Conservation (phyloP, 2,329 filamentous ascomycete species). For the Cercospora brassicicola region DNA sequence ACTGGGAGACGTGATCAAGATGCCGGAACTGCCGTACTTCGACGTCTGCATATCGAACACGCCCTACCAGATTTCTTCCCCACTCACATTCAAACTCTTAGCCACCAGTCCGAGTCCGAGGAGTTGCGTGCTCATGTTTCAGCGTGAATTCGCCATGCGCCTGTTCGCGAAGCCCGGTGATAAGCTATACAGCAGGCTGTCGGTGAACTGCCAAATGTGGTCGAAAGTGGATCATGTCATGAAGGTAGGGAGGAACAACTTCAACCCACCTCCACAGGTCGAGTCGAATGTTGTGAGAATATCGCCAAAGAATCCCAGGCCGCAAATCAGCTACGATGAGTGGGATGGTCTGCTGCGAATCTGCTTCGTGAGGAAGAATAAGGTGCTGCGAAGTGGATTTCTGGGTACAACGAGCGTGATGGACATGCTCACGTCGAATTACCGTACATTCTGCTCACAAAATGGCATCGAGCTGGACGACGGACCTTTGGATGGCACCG, state of each 20-base stretch:
- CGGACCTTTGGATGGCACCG: slow-evolving; percentile 47
- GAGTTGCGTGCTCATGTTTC: slow-evolving; percentile 89
- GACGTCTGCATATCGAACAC: slow-evolving; percentile 84
- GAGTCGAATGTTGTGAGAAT: slow-evolving; percentile 89
- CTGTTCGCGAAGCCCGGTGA: slow-evolving; percentile 86
- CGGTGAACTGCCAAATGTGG: slow-evolving; percentile 93
- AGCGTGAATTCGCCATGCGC: slow-evolving; percentile 89
- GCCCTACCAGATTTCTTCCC: slow-evolving; percentile 78
- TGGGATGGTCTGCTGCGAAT: slow-evolving; percentile 88
- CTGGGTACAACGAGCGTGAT: slow-evolving; percentile 78
- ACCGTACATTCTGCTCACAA: slow-evolving; percentile 84
- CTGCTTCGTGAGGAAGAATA: slow-evolving; percentile 85
- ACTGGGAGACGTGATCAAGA: slow-evolving; percentile 89
- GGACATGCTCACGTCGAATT: slow-evolving; percentile 81
- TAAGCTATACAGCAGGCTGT: slow-evolving; percentile 83
- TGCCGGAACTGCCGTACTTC: slow-evolving; percentile 71
- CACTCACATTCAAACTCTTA: slow-evolving; percentile 87
- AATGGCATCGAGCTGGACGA: slow-evolving; percentile 79
- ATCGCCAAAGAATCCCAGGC: slow-evolving; percentile 80
- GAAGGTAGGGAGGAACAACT: slow-evolving; percentile 96
- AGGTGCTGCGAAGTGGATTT: slow-evolving; percentile 79
- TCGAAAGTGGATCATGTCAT: slow-evolving; percentile 71
- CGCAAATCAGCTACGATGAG: slow-evolving; percentile 88
- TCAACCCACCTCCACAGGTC: slow-evolving; percentile 89
- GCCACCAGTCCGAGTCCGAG: slow-evolving; percentile 78